Base-by-base conservation (phyloP, 1,139 yeast species). In the Nakaseomyces sp. region DNA sequence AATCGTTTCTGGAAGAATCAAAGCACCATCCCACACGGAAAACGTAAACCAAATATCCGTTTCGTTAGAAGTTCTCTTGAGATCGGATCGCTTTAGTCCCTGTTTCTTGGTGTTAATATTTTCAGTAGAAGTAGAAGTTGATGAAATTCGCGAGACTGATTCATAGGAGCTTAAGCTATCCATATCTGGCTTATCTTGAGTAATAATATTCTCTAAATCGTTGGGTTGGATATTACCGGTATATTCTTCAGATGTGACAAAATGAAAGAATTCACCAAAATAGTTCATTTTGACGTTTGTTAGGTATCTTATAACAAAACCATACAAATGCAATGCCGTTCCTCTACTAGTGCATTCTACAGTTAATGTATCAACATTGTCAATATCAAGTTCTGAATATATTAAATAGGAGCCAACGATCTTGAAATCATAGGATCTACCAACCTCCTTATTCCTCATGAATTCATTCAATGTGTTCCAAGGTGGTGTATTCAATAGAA, bases 391-490 rank as follows among this genome's bases (percentile, higher is more conserved):
- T 12, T 73, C 68, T 22, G 74, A 66, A 59, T 70, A 76, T 55
- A 76, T 79, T 0, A 82, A 74, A 58, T 87, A 85, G 0, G 79
- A 71, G 0, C 96, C 95, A 2, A 65, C 66, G 18, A 87, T 63
- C 1, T 62, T 64, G 52, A 88, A 82, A 44, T 79, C 73, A 37
- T 74, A 68, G 0, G 87, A 77, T 45, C 78, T 68, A 0, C 96
- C 97, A 24, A 81, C 67, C 37, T 75, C 77, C 16, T 77, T 73
- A 22, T 72, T 70, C 42, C 72, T 73, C 66, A 83, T 63, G 52
- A 89, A 91, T 40, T 84, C 81, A 50, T 79, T 74, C 15, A 79
- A 68, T 0, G 97, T 88, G 57, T 87, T 94, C 95, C 97, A 91
- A 0, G 91, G 82, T 0, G 97, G 97, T 0, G 93, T 77, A 47